These are phyloP conservation scores for Moesziomyces parantarcticus DNA, from an alignment of 1,284 basidiomycete species.

Conservation along the genomic window DNA sequence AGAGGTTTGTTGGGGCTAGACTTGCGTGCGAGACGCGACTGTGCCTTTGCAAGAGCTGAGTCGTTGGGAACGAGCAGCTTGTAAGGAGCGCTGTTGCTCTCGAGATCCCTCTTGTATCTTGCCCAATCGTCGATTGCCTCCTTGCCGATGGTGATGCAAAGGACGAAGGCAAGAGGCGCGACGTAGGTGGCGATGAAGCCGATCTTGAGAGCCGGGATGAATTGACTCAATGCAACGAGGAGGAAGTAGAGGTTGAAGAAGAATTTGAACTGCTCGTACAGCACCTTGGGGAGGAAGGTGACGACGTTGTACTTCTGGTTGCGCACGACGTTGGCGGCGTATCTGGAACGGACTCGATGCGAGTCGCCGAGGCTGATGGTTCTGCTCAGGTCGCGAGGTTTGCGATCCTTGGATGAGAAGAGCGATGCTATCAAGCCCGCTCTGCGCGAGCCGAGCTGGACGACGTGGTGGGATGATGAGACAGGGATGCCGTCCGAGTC, in stretches of 20 bases:
- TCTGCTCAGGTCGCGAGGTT: slow-evolving; percentile 32
- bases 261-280: slow-evolving; percentile 99
- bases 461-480: slow-evolving; percentile 9
- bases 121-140: slow-evolving; percentile 98
- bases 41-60: slow-evolving; percentile 33
- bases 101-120: slow-evolving; percentile 86
- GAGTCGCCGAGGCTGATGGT: slow-evolving; percentile 38
- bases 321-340: slow-evolving; percentile 83
- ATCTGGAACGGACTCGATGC: slow-evolving; percentile 59
- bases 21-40: slow-evolving; percentile 26
- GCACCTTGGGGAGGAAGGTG: slow-evolving; percentile 93
- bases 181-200: slow-evolving; percentile 97
- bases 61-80: slow-evolving; percentile 76
- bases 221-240: slow-evolving; percentile 93
- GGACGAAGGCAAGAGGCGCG: slow-evolving; percentile 92
- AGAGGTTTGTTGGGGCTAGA: slow-evolving; percentile 23
- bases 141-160: slow-evolving; percentile 95
- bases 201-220: slow-evolving; percentile 96
- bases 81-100: slow-evolving; percentile 94
- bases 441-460: slow-evolving; percentile 30
- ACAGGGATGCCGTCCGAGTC: slow-evolving; percentile 18
- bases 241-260: slow-evolving; percentile 99
- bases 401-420: slow-evolving; percentile 24
- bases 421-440: slow-evolving; percentile 32
- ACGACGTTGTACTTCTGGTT: slow-evolving; percentile 98